phyloP scores from a whole-genome alignment of 1,139 yeast genomes.

The Diutina neorugosa region DNA sequence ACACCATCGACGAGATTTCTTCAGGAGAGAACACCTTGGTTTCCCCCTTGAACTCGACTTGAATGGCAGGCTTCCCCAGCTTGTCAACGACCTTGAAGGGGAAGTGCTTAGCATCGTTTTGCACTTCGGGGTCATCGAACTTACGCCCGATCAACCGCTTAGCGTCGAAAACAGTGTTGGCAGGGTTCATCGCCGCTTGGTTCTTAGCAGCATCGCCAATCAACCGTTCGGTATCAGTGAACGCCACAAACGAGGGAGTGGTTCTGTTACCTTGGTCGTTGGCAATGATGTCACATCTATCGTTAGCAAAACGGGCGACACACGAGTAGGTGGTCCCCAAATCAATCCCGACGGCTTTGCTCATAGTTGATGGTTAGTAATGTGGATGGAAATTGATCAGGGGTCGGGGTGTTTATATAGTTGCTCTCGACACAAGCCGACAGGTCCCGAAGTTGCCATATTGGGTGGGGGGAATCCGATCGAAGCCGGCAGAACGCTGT shows the following conservation, averaged over 20 bases:
- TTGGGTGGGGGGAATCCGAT: neutral
- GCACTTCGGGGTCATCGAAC: slow-evolving; percentile 82
- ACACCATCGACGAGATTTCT: slow-evolving; percentile 94
- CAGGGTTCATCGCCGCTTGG: slow-evolving; percentile 97
- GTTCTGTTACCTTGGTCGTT: slow-evolving; percentile 99
- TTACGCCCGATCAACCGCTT: slow-evolving; percentile 97
- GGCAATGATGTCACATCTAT: slow-evolving; percentile 73
- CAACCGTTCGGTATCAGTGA: slow-evolving; percentile 94
- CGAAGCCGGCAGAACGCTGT: neutral
- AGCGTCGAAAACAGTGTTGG: slow-evolving; percentile 93
- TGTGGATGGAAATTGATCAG: neutral
- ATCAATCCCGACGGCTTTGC: slow-evolving; percentile 92
- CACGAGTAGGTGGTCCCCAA: slow-evolving; percentile 98
- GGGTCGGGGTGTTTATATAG: neutral
- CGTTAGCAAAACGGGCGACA: slow-evolving; percentile 52
- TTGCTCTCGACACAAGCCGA: neutral
- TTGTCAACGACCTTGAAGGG: slow-evolving; percentile 88
- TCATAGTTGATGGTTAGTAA: neutral
- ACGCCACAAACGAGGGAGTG: slow-evolving; percentile 96
- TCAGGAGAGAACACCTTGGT: slow-evolving; percentile 93
- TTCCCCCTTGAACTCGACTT: slow-evolving; percentile 91
- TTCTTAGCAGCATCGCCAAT: slow-evolving; percentile 99
- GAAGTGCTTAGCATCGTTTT: slow-evolving; percentile 94
- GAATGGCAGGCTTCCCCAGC: slow-evolving; percentile 80
- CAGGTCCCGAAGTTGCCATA: neutral